Evolutionary conservation across 768 basidiomycete species (phyloP), one percentile per base, ranked within the genome.

Genomic region (Phlegmacium glaucopus): DNA sequence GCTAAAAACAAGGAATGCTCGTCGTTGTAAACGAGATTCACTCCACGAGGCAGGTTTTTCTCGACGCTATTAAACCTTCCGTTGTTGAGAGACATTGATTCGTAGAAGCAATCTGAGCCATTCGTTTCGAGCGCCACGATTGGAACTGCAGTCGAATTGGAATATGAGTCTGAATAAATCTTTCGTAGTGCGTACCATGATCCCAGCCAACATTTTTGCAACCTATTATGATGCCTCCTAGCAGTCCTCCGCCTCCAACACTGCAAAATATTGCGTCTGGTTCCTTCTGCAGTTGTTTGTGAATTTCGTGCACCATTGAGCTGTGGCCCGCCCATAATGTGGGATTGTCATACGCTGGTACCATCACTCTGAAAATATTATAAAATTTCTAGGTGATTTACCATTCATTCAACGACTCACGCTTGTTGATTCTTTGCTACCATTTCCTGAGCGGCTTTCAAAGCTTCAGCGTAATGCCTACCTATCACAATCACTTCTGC

Each of bases 221-320:
- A n/a, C 88, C 88, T 4, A 72, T 63, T 28, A 88, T 78, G 39
- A 89, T 65, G 0, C 89, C 89, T 9, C 82, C 85, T 3, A 87
- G 63, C 0, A 90, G 65, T 1, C 88, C 87, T 0, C 75, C 87
- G 0, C 88, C 88, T 30, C 89, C 89, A 10, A 90, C 85, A 44
- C 82, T 82, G 58, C 88, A 90, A 49, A 90, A 80, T 36, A 90
- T 81, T 1, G 85, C 86, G 48, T 83, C 78, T 6, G 88, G 87
- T 54, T 75, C 77, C 32, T 54, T 50, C 1, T 63, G 63, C 4
- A 89, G 67, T 51, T 88, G 84, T 9, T 61, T 57, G 13, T 69
- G 60, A 36, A 88, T 79, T 58, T 90, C 89, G 12, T 65, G 57
- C 34, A 90, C 69, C 74, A 90, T 81, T 13, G 85, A 84, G n/a